Percentiles rank a stretch among this genome's conserved stretches.
phyloP scores from a whole-genome alignment of 441 rosid genomes.

The Theobroma grandiflorum region DNA sequence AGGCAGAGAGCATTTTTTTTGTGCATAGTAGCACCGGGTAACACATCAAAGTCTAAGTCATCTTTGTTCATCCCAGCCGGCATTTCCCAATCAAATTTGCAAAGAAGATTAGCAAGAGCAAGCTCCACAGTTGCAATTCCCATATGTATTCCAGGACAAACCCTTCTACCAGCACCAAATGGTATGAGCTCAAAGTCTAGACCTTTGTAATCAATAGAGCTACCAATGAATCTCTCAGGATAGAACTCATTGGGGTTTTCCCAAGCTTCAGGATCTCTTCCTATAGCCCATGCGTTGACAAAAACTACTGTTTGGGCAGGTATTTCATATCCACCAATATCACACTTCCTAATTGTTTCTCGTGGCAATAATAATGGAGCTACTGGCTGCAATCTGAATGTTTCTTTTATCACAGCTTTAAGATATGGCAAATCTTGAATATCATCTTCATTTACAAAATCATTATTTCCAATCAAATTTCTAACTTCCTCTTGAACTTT shows the following conservation, averaged over 20 bases:
- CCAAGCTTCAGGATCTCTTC: conserved; percentile 36
- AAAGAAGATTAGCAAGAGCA: conserved; percentile 47
- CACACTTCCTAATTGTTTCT: conserved; percentile 39
- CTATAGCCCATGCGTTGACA: conserved; percentile 53
- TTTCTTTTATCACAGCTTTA: not conserved
- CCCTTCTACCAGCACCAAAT: conserved; percentile 49
- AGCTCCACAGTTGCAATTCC: conserved; percentile 38
- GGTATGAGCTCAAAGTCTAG: conserved; percentile 49
- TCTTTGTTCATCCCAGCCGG: conserved; percentile 45
- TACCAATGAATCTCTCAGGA: conserved; percentile 49
- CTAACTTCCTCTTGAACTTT: conserved; percentile 31
- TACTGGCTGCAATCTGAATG: too few species aligned
- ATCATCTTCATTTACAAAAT: conserved; percentile 49
- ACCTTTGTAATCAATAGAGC: conserved; percentile 36
- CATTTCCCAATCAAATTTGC: conserved; percentile 48
- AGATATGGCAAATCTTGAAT: conserved; percentile 32
- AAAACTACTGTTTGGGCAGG: conserved; percentile 41
- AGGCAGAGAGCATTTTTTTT: conserved; percentile 44
- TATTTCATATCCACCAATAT: conserved; percentile 40
- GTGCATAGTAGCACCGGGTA: conserved; percentile 50
- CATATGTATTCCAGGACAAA: conserved; percentile 41
- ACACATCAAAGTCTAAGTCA: conserved; percentile 23
- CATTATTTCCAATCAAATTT: conserved; percentile 17
- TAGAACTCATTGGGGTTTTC: not conserved
- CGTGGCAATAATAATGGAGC: conserved; percentile 31